Base-by-base conservation (phyloP, 1,284 basidiomycete genomes). In the Pseudozyma sp. region DNA sequence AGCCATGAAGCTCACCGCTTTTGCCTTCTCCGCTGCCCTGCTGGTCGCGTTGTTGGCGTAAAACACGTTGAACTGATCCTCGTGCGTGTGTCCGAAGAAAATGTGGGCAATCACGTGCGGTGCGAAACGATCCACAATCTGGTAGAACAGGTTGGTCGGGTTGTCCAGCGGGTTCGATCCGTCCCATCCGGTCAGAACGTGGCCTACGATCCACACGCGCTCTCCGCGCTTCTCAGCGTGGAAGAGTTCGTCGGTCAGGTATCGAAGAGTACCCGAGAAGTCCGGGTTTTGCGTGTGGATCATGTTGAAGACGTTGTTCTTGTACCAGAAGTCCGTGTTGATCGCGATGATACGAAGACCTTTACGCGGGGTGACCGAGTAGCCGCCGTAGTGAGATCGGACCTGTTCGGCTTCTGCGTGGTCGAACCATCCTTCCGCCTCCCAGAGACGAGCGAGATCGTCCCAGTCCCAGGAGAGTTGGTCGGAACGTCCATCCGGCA, bases 31-130 rank as follows among this genome's bases (percentile, higher is more conserved):
- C 13, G 60, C 46, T 1, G 56, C 45, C 17, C 35, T 30, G 11
- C 16, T 54, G 30, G 84, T 85, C 1, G 90, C 92, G 37, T 87
- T 91, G 81, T 92, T 92, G 79, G 92, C 90, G 80, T 93, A 93
- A 84, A 89, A 93, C 48, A 93, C 89, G 89, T 89, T 89, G 58
- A 92, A 82, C 83, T 92, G 88, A 81, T 93, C 92, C 81, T 93
- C 91, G 70, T 93, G 92, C 1, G 91, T 90, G 81, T 93, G 92
- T 2, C 92, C 92, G 78, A 88, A 92, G 86, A 93, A 92, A 46
- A 92, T 73, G 90, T 90, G 90, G 33, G 91, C 90, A 65, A 93
- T 92, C 60, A 92, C 91, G 80, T 92, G 90, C 14, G 87, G 87
- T 5, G 92, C 90, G 84, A 89, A 94, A 16, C 92, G 89, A 78